phyloP scores from a whole-genome alignment of 352 stramenopile species.

The Phytophthora syringae region DNA sequence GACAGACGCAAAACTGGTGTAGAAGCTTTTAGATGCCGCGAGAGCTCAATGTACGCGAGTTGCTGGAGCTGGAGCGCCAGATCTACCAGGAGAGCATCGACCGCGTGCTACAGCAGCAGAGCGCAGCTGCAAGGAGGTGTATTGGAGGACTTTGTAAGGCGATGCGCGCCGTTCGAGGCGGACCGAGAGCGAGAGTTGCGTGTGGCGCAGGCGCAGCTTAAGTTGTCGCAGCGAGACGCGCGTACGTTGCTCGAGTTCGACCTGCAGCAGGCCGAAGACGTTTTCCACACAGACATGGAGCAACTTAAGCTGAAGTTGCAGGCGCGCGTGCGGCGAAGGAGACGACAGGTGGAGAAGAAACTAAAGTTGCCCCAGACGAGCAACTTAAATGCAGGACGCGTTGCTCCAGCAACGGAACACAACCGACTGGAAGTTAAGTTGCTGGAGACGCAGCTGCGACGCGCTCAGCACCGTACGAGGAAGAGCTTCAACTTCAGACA shows the following conservation, averaged over 20 bases:
- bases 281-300: conserved; percentile 32
- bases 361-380: conserved; percentile 4
- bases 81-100: conserved; percentile 89
- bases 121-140: conserved; percentile 50
- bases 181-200: conserved; percentile 56
- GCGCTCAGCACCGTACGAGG: conserved; percentile 27
- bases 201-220: conserved; percentile 53
- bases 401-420: background rate
- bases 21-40: no score
- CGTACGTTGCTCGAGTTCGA: conserved; percentile 76
- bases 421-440: conserved; percentile 12
- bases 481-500: conserved; percentile 69
- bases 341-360: conserved; percentile 33
- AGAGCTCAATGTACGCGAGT: conserved; percentile 65
- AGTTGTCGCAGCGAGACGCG: conserved; percentile 64
- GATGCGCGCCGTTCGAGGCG: conserved; percentile 65
- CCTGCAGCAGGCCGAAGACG: conserved; percentile 73
- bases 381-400: conserved; percentile 13
- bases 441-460: conserved; percentile 36
- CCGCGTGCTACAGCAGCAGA: conserved; percentile 53
- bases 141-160: conserved; percentile 67
- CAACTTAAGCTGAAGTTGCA: conserved; percentile 41
- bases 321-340: conserved; percentile 9
- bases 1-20: no score
- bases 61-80: conserved; percentile 82